A percentile compares a stretch with the other conserved stretches of the same genome.
Conservation (phyloP, 139 green algal species). For the Micractinium sp. region DNA sequence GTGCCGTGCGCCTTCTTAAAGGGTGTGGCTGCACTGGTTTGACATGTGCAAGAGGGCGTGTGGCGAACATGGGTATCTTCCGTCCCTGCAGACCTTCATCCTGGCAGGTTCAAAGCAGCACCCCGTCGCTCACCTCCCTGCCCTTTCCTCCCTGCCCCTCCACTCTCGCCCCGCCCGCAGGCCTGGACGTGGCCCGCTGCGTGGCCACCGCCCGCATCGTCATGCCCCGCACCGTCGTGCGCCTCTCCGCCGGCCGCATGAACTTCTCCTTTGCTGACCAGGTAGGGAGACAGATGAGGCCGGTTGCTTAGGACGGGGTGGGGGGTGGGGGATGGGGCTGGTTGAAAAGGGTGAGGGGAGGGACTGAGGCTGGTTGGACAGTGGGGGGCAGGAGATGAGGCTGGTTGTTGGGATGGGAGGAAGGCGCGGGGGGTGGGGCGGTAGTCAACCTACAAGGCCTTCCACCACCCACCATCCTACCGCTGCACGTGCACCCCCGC, state of each 20-base stretch:
- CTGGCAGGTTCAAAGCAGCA: not conserved
- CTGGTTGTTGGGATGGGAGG: not conserved
- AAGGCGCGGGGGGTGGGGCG: not conserved
- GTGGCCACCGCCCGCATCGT: slow-evolving; percentile 94
- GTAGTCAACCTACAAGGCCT: not conserved
- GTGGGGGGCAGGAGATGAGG: not conserved
- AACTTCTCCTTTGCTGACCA: slow-evolving; percentile 64
- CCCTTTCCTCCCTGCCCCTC: not conserved
- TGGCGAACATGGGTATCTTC: not conserved
- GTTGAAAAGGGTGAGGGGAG: no score
- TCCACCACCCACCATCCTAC: no score
- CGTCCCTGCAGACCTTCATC: not conserved
- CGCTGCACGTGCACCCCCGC: no score
- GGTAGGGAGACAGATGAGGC: slow-evolving; percentile 32
- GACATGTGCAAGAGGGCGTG: no score
- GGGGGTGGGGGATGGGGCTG: no score
- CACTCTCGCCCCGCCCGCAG: slow-evolving; percentile 48
- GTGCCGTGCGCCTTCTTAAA: no score
- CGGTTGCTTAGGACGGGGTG: not conserved
- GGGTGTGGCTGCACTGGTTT: no score
- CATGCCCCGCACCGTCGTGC: slow-evolving; percentile 94
- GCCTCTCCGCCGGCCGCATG: slow-evolving; percentile 87
- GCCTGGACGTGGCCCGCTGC: slow-evolving; percentile 91
- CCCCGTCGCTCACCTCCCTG: not conserved
- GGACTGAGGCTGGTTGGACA: not conserved